Conservation (phyloP, 129 eudicot genomes). For the Ambrosia trifida region DNA sequence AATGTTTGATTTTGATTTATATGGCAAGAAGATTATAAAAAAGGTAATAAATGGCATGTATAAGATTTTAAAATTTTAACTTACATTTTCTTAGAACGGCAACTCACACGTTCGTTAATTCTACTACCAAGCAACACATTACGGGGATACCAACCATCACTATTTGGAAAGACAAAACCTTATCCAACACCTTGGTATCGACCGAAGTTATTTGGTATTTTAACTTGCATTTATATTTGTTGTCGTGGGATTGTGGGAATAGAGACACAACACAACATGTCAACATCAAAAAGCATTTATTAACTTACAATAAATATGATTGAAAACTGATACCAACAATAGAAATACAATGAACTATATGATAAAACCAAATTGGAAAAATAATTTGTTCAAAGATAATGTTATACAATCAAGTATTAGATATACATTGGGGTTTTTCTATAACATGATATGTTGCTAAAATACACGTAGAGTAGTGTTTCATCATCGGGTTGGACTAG, state of each 20-base stretch:
- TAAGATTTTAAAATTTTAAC: neutral
- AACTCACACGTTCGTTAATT: too few species aligned
- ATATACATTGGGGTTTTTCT: too few species aligned
- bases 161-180: too few species aligned
- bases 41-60: neutral
- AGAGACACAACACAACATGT: neutral
- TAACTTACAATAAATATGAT: slow-evolving; percentile 5
- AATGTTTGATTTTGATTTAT: neutral
- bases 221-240: neutral
- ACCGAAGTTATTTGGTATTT: too few species aligned
- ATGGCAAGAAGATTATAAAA: neutral
- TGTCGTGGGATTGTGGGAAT: neutral
- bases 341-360: slow-evolving; percentile 9
- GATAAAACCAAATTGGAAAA: neutral
- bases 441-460: too few species aligned
- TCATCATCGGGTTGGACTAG: too few species aligned
- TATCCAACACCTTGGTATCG: too few species aligned
- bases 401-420: too few species aligned
- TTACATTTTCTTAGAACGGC: too few species aligned
- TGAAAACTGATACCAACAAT: neutral
- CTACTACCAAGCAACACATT: too few species aligned
- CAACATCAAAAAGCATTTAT: slow-evolving; percentile 15
- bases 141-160: too few species aligned
- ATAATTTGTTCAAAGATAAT: neutral
- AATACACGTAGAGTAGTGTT: too few species aligned